Evolutionary conservation across 169 alveolate species (phyloP).

Genomic region (Perkinsus chesapeaki): DNA sequence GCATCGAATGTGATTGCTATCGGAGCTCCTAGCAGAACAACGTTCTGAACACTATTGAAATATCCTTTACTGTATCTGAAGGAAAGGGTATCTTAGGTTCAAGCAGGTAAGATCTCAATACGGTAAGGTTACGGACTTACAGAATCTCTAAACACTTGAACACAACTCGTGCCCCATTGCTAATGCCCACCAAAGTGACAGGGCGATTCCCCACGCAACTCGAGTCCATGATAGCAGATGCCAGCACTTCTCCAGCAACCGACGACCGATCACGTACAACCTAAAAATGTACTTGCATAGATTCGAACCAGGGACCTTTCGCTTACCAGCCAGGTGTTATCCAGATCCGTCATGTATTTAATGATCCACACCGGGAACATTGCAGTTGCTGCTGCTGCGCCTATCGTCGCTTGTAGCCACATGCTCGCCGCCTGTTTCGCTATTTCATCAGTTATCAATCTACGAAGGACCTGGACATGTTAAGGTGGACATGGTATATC

Average conservation of each 20-base stretch:
- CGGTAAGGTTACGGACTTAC: constrained; percentile 20
- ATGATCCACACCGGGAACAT: constrained; percentile 74
- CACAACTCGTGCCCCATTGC: constrained; percentile 82
- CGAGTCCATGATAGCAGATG: constrained; percentile 48
- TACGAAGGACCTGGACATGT: neutral
- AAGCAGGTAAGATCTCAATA: neutral
- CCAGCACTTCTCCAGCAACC: constrained; percentile 74
- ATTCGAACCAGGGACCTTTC: constrained; percentile 25
- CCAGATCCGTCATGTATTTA: constrained; percentile 72
- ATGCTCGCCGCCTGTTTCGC: constrained; percentile 56
- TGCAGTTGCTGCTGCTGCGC: constrained; percentile 46
- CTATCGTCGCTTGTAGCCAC: constrained; percentile 51
- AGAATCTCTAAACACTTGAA: constrained; percentile 67
- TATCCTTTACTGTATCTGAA: neutral
- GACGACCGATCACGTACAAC: constrained; percentile 56
- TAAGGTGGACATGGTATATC: neutral
- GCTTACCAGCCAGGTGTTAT: constrained; percentile 68
- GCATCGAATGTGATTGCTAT: neutral
- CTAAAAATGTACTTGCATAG: neutral
- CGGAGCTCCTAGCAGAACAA: neutral
- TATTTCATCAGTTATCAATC: constrained; percentile 39
- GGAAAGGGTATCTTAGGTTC: neutral
- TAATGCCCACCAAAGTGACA: constrained; percentile 74
- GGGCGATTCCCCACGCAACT: constrained; percentile 78
- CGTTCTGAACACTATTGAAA: neutral